Base-by-base conservation (phyloP, 805 yeast species). In the Henningerozyma blattae region DNA sequence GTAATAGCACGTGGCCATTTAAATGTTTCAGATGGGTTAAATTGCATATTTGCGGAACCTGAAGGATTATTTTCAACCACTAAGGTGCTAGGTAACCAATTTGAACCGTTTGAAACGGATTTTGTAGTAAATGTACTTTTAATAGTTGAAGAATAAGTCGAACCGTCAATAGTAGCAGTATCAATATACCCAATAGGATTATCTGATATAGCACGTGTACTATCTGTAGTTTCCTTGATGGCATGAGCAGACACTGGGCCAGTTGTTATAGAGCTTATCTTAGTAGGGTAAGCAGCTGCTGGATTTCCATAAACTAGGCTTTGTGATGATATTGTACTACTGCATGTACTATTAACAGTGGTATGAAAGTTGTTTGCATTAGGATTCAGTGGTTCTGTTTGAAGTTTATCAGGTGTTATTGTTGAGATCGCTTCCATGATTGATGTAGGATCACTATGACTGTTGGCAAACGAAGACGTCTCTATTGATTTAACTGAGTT, bases 121-220 rank as follows among this genome's bases (percentile, higher is more conserved):
- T n/a, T n/a, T n/a, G n/a, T n/a, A 8, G 27, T n/a, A 10, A 24
- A 24, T 10, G 12, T 24, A n/a, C 37, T 31, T 9, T 39, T 26
- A 16, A 22, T 20, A 24, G 31, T n/a, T 19, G 40, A 15, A 3
- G 37, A 22, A 15, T 30, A 15, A 7, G 18, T 18, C 5, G 7
- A 15, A 15, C 20, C 20, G 15, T 14, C 20, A 6, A 20, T 8
- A 28, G 22, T 27, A 20, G 47, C 20, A 13, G 41, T 30, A 15
- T 34, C 24, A 28, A 41, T 28, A 19, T 36, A 28, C 17, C 9
- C 10, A 7, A 10, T 7, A 7, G 22, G 9, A 20, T 7, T 10
- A 7, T 7, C 22, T 20, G 9, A 7, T 20, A 10, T 10, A 7
- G 22, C 22, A 20, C 9, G 9, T 7, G 22, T 10, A 20, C 9